Conservation (phyloP, 352 stramenopile genomes). For the Halophytophthora polymorphica region DNA sequence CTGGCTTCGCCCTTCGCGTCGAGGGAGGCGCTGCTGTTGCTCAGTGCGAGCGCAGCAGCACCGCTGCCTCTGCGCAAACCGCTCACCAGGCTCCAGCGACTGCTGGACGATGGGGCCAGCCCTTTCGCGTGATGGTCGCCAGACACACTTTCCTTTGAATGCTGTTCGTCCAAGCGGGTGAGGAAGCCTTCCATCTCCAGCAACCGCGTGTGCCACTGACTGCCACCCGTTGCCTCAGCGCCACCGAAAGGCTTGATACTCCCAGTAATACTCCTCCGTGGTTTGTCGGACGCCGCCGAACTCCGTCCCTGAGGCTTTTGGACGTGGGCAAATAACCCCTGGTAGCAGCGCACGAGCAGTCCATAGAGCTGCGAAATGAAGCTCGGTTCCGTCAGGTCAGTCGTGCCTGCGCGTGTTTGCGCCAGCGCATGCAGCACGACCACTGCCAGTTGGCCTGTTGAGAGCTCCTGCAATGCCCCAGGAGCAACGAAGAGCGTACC, state of each 20-base stretch:
- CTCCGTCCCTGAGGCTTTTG: slow-evolving; percentile 6
- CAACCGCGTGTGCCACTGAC: slow-evolving; percentile 43
- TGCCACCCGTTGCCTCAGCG: not conserved
- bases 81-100: slow-evolving; percentile 22
- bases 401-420: slow-evolving; percentile 21
- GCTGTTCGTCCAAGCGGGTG: slow-evolving; percentile 15
- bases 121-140: not conserved
- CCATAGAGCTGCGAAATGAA: slow-evolving; percentile 53
- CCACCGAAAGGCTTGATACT: not conserved
- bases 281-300: not conserved
- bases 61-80: no score
- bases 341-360: slow-evolving; percentile 58
- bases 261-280: slow-evolving; percentile 3
- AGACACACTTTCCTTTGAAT: not conserved
- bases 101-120: slow-evolving; percentile 12
- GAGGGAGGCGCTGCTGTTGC: not conserved
- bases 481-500: slow-evolving; percentile 32
- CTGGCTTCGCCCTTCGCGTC: slow-evolving; percentile 1
- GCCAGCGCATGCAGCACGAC: slow-evolving; percentile 53
- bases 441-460: slow-evolving; percentile 49
- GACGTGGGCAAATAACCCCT: slow-evolving; percentile 42
- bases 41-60: slow-evolving; percentile 10
- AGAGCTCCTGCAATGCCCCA: slow-evolving; percentile 32
- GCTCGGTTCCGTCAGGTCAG: slow-evolving; percentile 41
- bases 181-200: slow-evolving; percentile 58